Conservation (phyloP, 2,329 filamentous ascomycete species). For the Metarhizium anisopliae region DNA sequence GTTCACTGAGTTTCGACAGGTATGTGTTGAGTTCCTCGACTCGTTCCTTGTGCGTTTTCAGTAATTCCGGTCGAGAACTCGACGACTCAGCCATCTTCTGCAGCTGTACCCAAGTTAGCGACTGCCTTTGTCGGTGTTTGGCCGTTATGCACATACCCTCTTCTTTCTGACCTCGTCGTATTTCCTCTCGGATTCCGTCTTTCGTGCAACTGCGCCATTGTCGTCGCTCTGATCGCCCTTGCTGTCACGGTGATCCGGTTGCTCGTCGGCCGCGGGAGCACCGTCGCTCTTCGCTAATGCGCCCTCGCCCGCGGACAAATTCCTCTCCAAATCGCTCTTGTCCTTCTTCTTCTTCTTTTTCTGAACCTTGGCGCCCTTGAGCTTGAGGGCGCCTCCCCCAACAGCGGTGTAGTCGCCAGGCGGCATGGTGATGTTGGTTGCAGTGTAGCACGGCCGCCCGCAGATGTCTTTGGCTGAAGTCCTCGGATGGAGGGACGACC, state of each 20-base stretch:
- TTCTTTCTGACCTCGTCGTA: conserved; percentile 76
- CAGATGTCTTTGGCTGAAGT: too few relatives aligned
- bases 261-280: conserved; percentile 11
- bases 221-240: conserved; percentile 24
- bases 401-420: conserved; percentile 63
- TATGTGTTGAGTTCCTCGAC: conserved; percentile 96
- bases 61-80: conserved; percentile 57
- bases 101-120: conserved; percentile 42
- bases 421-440: conserved; percentile 36
- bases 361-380: conserved; percentile 67
- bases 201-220: conserved; percentile 31
- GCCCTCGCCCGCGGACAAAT: conserved; percentile 25
- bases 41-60: conserved; percentile 94
- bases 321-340: conserved; percentile 37
- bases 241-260: conserved; percentile 16
- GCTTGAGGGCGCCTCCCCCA: conserved; percentile 66
- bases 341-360: conserved; percentile 57
- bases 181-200: conserved; percentile 76
- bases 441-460: too few relatives aligned
- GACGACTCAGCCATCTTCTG: conserved; percentile 64
- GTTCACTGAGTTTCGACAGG: conserved; percentile 82
- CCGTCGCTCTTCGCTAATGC: conserved; percentile 1
- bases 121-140: background rate
- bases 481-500: too few relatives aligned
- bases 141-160: conserved; percentile 47